phyloP scores from a whole-genome alignment of 495 filamentous ascomycete genomes.

The Neurospora sp. region DNA sequence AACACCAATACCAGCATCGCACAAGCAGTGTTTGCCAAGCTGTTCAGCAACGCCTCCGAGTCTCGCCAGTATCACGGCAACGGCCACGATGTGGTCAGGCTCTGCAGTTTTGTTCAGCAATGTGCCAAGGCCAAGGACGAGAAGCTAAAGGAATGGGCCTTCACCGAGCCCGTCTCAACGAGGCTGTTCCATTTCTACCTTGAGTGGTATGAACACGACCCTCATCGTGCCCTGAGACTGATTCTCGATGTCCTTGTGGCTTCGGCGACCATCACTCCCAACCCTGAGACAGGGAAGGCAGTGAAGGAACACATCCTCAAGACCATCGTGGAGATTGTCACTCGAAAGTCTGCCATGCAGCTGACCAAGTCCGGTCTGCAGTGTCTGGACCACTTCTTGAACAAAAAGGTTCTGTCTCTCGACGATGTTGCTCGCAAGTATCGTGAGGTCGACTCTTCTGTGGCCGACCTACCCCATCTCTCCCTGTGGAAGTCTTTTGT shows the following conservation, averaged over 20 bases:
- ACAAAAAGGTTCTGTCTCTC: constrained; percentile 39
- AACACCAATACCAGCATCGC: constrained; percentile 15
- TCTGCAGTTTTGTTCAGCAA: constrained; percentile 46
- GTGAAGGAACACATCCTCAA: constrained; percentile 32
- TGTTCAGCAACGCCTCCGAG: constrained; percentile 35
- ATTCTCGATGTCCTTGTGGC: constrained; percentile 50
- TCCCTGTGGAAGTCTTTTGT: constrained; percentile 35
- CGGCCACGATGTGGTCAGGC: constrained; percentile 37
- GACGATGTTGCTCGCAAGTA: constrained; percentile 29
- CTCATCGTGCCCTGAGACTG: constrained; percentile 65
- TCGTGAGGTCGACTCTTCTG: constrained; percentile 16
- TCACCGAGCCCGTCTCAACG: constrained; percentile 43
- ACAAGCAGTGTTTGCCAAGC: constrained; percentile 24
- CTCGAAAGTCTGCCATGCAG: constrained; percentile 38
- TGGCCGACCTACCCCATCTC: constrained; percentile 8
- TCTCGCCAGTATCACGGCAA: constrained; percentile 25
- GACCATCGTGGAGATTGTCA: constrained; percentile 39
- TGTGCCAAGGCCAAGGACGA: constrained; percentile 36
- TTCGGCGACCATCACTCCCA: constrained; percentile 41
- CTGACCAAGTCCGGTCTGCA: constrained; percentile 55
- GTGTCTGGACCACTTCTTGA: constrained; percentile 48
- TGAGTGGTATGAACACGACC: constrained; percentile 61
- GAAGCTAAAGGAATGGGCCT: constrained; percentile 33
- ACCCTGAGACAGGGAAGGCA: constrained; percentile 18
- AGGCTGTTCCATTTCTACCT: constrained; percentile 61